phyloP scores from a whole-genome alignment of 139 green algal genomes.

The Chlamydomonas sp. region DNA sequence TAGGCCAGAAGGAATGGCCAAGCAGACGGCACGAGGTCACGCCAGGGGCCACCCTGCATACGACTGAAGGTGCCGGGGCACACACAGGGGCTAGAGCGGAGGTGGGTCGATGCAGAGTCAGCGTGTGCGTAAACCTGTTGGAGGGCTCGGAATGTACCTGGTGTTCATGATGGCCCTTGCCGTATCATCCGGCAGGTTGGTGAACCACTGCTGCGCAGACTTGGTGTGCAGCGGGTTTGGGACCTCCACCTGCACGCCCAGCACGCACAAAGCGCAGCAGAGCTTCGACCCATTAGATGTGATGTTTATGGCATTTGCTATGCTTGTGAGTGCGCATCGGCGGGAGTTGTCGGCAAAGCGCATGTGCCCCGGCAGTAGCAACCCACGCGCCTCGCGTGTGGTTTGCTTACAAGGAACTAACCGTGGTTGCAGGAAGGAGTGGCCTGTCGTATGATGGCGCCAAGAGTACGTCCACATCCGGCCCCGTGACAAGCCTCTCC shows the following conservation, averaged over 20 bases:
- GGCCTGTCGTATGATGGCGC: constrained; percentile 10
- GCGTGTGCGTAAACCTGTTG: too few species aligned
- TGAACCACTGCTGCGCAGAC: constrained; percentile 55
- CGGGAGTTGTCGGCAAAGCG: background rate
- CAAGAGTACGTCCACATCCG: constrained; percentile 9
- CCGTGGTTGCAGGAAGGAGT: constrained; percentile 16
- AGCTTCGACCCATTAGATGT: background rate
- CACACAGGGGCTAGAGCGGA: background rate
- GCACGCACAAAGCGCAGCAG: background rate
- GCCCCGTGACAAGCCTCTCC: constrained; percentile 4
- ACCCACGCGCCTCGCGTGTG: too few species aligned
- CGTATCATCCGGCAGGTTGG: constrained; percentile 50
- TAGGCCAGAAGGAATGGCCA: background rate
- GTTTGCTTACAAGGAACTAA: background rate
- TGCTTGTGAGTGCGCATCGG: background rate
- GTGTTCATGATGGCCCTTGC: constrained; percentile 48
- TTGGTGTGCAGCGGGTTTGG: constrained; percentile 36
- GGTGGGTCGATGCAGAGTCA: background rate
- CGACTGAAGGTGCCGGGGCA: background rate
- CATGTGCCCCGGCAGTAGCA: too few species aligned
- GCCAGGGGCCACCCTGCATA: background rate
- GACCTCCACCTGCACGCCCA: constrained; percentile 31
- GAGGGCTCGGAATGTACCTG: background rate
- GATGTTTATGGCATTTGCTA: background rate
- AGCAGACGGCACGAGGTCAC: background rate